Conservation (phyloP, 1,284 basidiomycete species). For the Vanrija pseudolonga region DNA sequence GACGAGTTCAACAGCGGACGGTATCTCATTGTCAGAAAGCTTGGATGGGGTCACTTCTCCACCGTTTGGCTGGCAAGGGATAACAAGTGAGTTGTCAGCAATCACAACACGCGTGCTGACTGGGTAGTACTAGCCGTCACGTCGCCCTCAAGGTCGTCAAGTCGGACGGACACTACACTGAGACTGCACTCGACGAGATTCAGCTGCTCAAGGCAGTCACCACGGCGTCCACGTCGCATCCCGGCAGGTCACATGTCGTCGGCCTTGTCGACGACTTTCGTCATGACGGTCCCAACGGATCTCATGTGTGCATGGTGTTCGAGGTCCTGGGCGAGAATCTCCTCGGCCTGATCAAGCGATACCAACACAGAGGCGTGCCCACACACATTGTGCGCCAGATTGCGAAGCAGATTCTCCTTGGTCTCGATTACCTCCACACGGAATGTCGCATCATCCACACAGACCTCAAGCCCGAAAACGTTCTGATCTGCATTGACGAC, state of each 20-base stretch:
- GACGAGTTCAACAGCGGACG: constrained; percentile 83
- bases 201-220: constrained; percentile 94
- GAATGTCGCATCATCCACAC: constrained; percentile 95
- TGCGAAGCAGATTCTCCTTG: constrained; percentile 91
- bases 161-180: constrained; percentile 93
- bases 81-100: constrained; percentile 60
- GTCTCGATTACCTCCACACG: constrained; percentile 95
- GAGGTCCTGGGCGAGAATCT: constrained; percentile 98
- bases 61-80: constrained; percentile 91
- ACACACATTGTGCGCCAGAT: constrained; percentile 93
- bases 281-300: constrained; percentile 93
- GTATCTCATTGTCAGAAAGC: constrained; percentile 88
- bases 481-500: constrained; percentile 94
- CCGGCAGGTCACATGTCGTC: constrained; percentile 66
- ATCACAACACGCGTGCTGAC: background rate
- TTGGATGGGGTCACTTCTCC: constrained; percentile 97
- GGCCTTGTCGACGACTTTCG: constrained; percentile 95
- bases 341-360: constrained; percentile 93
- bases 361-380: constrained; percentile 81
- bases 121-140: constrained; percentile 80
- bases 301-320: constrained; percentile 99
- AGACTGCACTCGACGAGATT: constrained; percentile 97
- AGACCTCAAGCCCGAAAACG: constrained; percentile 97
- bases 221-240: constrained; percentile 66
- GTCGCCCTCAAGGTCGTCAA: constrained; percentile 99